Conservation (phyloP, 257 asterid genomes). For the Capsicum rhomboideum region DNA sequence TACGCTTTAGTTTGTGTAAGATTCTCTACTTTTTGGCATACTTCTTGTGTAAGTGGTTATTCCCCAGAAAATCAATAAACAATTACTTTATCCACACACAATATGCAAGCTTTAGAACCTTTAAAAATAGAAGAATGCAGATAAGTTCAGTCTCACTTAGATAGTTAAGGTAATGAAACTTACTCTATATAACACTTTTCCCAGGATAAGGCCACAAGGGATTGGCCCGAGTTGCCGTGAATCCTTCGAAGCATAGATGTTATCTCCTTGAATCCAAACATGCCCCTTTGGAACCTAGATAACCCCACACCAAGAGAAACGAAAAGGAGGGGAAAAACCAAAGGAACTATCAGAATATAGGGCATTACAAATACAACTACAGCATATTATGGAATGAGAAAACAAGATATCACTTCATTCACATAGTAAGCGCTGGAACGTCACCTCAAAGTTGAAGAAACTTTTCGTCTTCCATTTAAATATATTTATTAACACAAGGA, state of each 20-base stretch:
- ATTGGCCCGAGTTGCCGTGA: constrained; percentile 79
- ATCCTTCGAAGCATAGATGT: constrained; percentile 63
- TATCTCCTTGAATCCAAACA: constrained; percentile 97
- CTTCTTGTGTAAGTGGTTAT: background rate
- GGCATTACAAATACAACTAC: constrained; percentile 25
- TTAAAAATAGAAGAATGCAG: background rate
- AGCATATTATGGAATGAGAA: constrained; percentile 1
- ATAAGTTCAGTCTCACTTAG: background rate
- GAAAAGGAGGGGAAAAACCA: background rate
- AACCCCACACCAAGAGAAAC: background rate
- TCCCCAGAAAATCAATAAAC: background rate
- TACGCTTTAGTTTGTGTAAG: background rate
- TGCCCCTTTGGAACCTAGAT: constrained; percentile 89
- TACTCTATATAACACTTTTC: constrained; percentile 72
- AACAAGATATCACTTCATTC: background rate
- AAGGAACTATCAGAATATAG: background rate
- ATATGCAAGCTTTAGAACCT: background rate
- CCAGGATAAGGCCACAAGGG: constrained; percentile 66
- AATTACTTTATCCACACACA: background rate
- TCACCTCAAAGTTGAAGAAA: background rate
- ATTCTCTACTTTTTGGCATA: background rate
- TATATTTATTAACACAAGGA: background rate
- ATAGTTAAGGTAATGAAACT: constrained; percentile 9
- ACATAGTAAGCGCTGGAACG: background rate
- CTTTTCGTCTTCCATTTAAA: background rate